A percentile compares a stretch with the other conserved stretches of the same genome.
Conservation (phyloP, 495 filamentous ascomycete species). For the Podospora didyma region DNA sequence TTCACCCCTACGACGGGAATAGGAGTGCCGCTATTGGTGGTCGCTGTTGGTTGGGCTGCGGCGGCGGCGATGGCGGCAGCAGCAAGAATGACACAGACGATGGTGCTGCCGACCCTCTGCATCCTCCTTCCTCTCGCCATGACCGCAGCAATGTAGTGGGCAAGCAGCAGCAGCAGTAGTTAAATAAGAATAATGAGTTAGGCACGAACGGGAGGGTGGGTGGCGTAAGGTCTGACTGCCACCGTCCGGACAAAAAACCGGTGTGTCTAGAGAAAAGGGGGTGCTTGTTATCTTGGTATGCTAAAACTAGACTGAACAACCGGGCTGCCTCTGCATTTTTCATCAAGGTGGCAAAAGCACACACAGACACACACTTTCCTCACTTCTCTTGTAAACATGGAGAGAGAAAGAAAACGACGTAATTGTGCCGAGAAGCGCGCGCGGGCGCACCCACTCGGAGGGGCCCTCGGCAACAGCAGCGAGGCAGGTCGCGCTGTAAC, state of each 20-base stretch:
- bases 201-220: too few species aligned
- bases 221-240: too few species aligned
- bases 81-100: neutral
- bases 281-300: too few species aligned
- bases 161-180: too few species aligned
- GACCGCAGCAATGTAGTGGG: neutral
- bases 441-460: too few species aligned
- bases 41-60: slow-evolving; percentile 1
- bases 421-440: neutral
- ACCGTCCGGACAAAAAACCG: too few species aligned
- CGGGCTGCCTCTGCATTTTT: slow-evolving; percentile 8
- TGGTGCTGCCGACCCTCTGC: neutral
- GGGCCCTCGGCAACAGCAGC: too few species aligned
- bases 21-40: slow-evolving; percentile 4
- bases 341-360: slow-evolving; percentile 7
- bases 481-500: slow-evolving; percentile 11
- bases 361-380: neutral
- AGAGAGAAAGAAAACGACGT: neutral
- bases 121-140: neutral
- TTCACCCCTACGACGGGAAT: slow-evolving; percentile 33
- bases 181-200: too few species aligned
- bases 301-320: neutral
- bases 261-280: neutral
- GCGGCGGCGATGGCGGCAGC: neutral
- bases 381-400: neutral